Evolutionary conservation across 2,329 filamentous ascomycete genomes (phyloP), one percentile per base, ranked within the genome.

Genomic region (Penicillium sp.): DNA sequence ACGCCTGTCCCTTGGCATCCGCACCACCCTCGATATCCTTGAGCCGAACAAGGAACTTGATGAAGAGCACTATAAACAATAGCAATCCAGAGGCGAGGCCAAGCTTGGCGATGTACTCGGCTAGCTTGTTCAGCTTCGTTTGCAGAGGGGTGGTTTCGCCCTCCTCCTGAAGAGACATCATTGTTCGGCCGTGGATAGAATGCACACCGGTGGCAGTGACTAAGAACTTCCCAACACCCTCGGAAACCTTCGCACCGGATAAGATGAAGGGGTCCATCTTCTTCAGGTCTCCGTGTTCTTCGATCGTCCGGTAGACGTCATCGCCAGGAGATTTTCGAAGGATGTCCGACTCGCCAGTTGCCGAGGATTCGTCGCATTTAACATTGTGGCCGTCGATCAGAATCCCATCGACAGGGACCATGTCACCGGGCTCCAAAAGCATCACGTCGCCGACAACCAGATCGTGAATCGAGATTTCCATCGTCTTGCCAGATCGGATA

Each of bases 191-290:
- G 61, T 88, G 84, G 28, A 81, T 86, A 0, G 87, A 88, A 66
- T 91, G 80, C 31, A 86, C 77, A 55, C 88, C 88, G 15, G 85
- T 83, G 4, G 87, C 81, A 1, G 86, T 89, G 47, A 90, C 87
- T 47, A 92, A 67, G 67, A 89, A 91, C 3, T 81, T 83, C 8
- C 88, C 88, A 6, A 89, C 78, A 47, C 88, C 88, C 61, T 89
- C 86, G 0, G 83, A 82, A 9, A 92, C 83, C 58, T 89, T 89
- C 2, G 85, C 85, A 40, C 88, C 88, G 20, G 87, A 91, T 3
- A 91, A 75, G 53, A 92, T 89, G 67, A 92, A 92, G 0, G 88
- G 88, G 59, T 91, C 88, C 53, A 86, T 73, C 61, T 87, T 87
- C 55, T 78, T 77, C 29, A 85, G 70, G 13, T 75, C 75, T 45